Evolutionary conservation across 768 basidiomycete species (phyloP).

Genomic region (Boletus rubroflammeus): DNA sequence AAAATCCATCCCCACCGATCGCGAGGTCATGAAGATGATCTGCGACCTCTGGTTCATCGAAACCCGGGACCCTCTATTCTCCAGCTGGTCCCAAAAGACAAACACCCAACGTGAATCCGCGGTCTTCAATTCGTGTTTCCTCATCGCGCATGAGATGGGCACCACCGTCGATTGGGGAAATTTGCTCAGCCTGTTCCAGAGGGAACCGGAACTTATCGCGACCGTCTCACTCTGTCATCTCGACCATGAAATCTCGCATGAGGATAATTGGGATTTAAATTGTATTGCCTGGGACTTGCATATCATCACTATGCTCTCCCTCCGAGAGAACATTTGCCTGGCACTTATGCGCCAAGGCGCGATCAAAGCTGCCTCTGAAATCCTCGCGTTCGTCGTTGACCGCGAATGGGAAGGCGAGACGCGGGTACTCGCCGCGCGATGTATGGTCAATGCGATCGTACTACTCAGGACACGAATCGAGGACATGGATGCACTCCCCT

Average conservation of each 20-base stretch:
- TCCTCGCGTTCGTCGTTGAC: slow-evolving; percentile 16
- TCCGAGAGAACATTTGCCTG: slow-evolving; percentile 15
- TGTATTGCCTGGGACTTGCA: slow-evolving; percentile 31
- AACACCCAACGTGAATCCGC: slow-evolving; percentile 28
- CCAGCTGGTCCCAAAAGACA: slow-evolving; percentile 12
- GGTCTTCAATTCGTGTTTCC: slow-evolving; percentile 26
- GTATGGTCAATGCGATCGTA: slow-evolving; percentile 18
- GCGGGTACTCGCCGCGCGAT: slow-evolving; percentile 18
- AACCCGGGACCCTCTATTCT: slow-evolving; percentile 21
- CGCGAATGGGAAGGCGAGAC: slow-evolving; percentile 11
- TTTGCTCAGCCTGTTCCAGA: slow-evolving; percentile 21
- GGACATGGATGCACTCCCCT: slow-evolving; percentile 26
- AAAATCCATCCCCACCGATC: slow-evolving; percentile 20
- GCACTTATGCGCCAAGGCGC: slow-evolving; percentile 22
- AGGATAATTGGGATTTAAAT: slow-evolving; percentile 14
- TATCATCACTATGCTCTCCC: slow-evolving; percentile 20
- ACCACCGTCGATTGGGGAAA: slow-evolving; percentile 21
- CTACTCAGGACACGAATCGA: slow-evolving; percentile 19
- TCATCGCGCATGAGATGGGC: slow-evolving; percentile 23
- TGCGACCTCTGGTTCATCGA: slow-evolving; percentile 30
- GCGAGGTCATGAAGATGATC: slow-evolving; percentile 28
- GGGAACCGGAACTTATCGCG: slow-evolving; percentile 19
- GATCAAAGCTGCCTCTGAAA: slow-evolving; percentile 24
- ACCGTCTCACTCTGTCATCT: slow-evolving; percentile 24
- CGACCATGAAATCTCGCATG: slow-evolving; percentile 21